These are phyloP conservation scores for Candida pseudofarinosa DNA, from an alignment of 805 yeast genomes.

Conservation along the genomic window DNA sequence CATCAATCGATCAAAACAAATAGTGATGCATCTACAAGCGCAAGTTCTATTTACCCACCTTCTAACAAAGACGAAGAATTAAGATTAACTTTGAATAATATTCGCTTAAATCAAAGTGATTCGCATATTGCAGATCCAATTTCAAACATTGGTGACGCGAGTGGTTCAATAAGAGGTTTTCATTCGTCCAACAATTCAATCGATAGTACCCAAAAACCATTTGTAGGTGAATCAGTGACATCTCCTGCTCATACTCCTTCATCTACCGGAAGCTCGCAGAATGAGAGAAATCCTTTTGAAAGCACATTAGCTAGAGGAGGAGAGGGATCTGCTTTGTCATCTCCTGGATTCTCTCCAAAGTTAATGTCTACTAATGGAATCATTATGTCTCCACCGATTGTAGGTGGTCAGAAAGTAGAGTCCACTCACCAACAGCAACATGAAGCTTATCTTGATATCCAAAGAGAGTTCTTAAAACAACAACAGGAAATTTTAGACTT, in stretches of 20 bases:
- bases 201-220: not conserved
- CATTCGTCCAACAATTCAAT: not conserved
- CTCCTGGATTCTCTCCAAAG: constrained; percentile 11
- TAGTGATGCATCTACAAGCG: not conserved
- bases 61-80: not conserved
- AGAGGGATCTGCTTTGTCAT: constrained; percentile 4
- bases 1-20: not conserved
- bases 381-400: constrained; percentile 2
- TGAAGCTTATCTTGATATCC: constrained; percentile 33
- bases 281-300: constrained; percentile 37
- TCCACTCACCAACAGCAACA: constrained; percentile 24
- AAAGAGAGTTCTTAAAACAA: constrained; percentile 33
- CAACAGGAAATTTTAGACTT: constrained; percentile 29
- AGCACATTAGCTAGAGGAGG: constrained; percentile 15
- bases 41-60: not conserved
- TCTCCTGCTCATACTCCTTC: constrained; percentile 11
- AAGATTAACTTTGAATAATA: not conserved
- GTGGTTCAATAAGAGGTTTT: not conserved
- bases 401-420: not conserved
- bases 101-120: not conserved
- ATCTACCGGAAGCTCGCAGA: not conserved
- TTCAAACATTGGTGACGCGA: not conserved
- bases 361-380: not conserved
- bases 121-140: not conserved
- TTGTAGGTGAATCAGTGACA: not conserved